Base-by-base conservation (phyloP, 805 yeast genomes). In the Saturnispora ahearnii region DNA sequence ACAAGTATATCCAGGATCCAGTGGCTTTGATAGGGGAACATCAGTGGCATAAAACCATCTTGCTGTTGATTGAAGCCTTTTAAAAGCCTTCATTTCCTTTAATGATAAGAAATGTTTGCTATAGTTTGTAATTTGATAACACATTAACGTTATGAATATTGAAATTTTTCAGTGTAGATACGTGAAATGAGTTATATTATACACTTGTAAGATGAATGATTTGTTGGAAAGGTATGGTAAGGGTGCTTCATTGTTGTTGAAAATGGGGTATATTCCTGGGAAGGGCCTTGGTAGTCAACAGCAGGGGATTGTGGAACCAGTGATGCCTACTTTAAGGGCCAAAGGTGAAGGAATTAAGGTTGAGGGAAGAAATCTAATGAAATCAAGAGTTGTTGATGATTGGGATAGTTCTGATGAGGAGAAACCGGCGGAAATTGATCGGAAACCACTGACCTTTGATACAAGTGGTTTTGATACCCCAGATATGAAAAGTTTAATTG, bases 241-340 rank as follows among this genome's bases (percentile, higher is more conserved):
- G 36, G 98, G 98, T 34, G 96, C 96, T 3, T 66, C 74, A 45
- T 67, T 91, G 46, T 64, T 91, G 68, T 72, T 79, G 53, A 76
- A 80, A 54, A 90, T 91, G 98, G 99, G 99, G 0, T 90, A 87
- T 65, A 73, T 74, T 7, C 77, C 76, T 38, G 98, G 99, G 0
- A 71, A 76, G 58, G 98, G 97, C 0, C 73, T 91, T n/a, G 99
- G 99, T 2, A 69, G 69, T 5, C 63, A 72, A 24, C 78, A 81
- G 1, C 74, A 74, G 46, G 99, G 99, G 41, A 87, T 88, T 1
- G 73, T 74, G 0, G 78, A 74, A n/a, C 97, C 98, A 0, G 80
- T 91, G 6, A 83, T 86, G 53, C 83, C 86, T 3, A 74, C 76
- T 48, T 62, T 77, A 30, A 68, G 93, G 37, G 84, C 86, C 0